Base-by-base conservation (phyloP, 78 protist species). In the Chrysochromulina parva region DNA sequence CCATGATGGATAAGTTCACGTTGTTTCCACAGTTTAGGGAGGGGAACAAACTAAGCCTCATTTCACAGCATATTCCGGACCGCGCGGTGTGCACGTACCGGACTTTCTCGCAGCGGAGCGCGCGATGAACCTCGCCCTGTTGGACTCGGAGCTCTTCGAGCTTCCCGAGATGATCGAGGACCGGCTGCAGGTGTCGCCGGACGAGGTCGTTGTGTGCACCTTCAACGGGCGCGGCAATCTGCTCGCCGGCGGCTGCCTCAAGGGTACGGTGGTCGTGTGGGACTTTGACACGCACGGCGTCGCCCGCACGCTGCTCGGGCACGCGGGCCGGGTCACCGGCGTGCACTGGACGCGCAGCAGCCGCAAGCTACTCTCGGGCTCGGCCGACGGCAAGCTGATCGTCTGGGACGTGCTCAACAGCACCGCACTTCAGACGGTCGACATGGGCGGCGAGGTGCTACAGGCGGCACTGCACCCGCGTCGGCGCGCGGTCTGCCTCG, bases 221-320 rank as follows among this genome's bases (percentile, higher is more conserved):
- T 95, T 94, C 78, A 95, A 94, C 90, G 89, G 96, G n/a, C 85
- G 95, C 48, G 96, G 96, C 55, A 67, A 93, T n/a, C 88, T 95
- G 14, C 91, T 95, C 22, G 95, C 95, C 0, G 81, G 85, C 11
- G 96, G 96, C 62, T 93, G 90, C 89, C 55, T 47, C 52, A 71
- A 85, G 38, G 96, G 95, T 48, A 28, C 14, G 26, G 82, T 94
- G 11, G 59, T 76, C n/a, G 82, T 95, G 22, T 95, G 94, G 94
- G 95, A 93, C 67, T 95, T 92, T n/a, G 95, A 94, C 50, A 95
- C 96, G 48, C 91, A 62, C 55, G 58, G 28, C n/a, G 85, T 81
- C 28, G 60, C 85, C 52, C 53, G 58, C n/a, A n/a, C 6, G 57
- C 84, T 74, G 26, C 2, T 6, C 14, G 24, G 0, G 84, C 84